Base-by-base conservation (phyloP, 495 filamentous ascomycete species). In the Astrothelium subdiscretum region DNA sequence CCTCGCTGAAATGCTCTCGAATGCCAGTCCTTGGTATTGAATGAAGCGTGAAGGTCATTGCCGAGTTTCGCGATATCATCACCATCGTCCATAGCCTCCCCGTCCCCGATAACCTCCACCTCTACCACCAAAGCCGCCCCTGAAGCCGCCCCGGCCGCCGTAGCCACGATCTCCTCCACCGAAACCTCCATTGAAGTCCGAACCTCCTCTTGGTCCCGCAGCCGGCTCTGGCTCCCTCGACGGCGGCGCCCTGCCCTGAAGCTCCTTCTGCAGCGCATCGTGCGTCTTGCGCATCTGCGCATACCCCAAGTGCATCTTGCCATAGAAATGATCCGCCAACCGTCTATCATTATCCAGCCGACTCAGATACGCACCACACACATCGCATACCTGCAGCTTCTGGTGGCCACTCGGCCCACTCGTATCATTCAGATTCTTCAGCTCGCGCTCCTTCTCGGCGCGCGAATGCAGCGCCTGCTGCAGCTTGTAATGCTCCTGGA, bases 251-350 rank as follows among this genome's bases (percentile, higher is more conserved):
- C 87, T 73, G 3, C 86, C 86, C 61, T 88, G 85, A 63, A 95
- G 77, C 72, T 98, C 94, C 74, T 89, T 89, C 61, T 86, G 86
- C 61, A 98, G 81, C n/a, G 80, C 77, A 65, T 96, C 94, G 67
- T 79, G 88, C 13, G 88, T 91, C 79, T 89, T 94, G 65, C 94
- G 83, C 94, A 98, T 98, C 76, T 95, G 89, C 35, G 94, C 92
- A 72, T 97, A 98, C 0, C 94, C 94, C 70, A 98, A 78, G 70
- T 98, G 94, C 95, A 98, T 97, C 79, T 98, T 98, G 32, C 94
- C 94, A 72, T 95, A 97, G 74, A 98, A 98, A 70, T 98, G 94
- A 73, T 98, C 94, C 31, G 94, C 94, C 73, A 98, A 70, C 31
- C 94, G 79, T 22, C 94, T 82, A 70, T 98, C 94, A 69, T 98